Conservation (phyloP, 1,284 basidiomycete genomes). For the Puccinia novopanici region DNA sequence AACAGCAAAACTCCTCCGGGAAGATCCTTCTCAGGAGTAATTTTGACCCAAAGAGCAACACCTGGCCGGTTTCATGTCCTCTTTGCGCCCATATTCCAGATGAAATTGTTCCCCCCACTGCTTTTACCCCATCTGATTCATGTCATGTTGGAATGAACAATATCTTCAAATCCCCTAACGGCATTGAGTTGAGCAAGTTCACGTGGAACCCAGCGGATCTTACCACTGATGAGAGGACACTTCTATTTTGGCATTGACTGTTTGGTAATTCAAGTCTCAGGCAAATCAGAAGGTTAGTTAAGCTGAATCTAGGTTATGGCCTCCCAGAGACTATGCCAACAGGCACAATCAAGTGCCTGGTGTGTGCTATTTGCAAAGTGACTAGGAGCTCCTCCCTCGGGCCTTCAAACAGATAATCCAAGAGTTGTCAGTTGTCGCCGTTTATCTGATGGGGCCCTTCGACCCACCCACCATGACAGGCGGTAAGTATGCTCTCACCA, state of each 20-base stretch:
- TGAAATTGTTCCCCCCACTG: background rate
- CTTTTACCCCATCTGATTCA: background rate
- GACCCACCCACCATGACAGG: background rate
- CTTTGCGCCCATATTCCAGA: no score
- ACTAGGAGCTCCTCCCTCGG: background rate
- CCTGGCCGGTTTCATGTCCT: background rate
- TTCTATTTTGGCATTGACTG: background rate
- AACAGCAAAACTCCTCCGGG: background rate
- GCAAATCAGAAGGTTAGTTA: background rate
- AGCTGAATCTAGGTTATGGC: background rate
- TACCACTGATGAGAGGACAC: background rate
- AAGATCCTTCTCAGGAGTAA: background rate
- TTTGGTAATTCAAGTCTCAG: constrained; percentile 19
- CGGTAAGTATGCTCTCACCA: no score
- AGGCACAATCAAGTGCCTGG: no score
- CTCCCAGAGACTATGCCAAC: background rate
- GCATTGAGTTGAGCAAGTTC: background rate
- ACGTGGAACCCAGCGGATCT: background rate
- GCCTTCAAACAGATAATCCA: background rate
- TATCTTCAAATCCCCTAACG: no score
- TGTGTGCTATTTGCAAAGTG: no score
- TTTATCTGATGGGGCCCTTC: background rate
- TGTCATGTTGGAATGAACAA: background rate
- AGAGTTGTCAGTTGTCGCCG: background rate
- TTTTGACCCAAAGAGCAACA: background rate